Evolutionary conservation across 805 yeast genomes (phyloP).

Genomic region (Huiozyma naganishii): DNA sequence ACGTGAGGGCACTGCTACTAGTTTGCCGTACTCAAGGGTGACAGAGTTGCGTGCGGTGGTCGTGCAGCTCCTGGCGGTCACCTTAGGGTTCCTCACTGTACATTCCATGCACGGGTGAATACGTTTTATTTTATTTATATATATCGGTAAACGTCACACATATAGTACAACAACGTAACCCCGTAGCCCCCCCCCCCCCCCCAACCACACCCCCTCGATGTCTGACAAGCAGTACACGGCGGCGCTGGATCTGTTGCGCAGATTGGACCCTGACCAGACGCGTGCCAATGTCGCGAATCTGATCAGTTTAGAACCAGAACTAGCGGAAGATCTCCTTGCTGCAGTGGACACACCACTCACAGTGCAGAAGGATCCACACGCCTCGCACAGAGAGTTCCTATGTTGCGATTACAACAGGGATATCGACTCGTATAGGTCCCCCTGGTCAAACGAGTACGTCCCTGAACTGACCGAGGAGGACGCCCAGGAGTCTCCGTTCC

Average conservation of each 20-base stretch:
- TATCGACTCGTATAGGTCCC: constrained; percentile 84
- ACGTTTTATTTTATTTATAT: not conserved
- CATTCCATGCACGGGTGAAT: not conserved
- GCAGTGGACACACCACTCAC: constrained; percentile 77
- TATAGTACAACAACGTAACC: not conserved
- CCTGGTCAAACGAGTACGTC: constrained; percentile 70
- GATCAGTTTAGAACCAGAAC: constrained; percentile 41
- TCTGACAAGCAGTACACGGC: constrained; percentile 43
- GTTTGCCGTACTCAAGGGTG: not conserved
- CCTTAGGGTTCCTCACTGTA: not conserved
- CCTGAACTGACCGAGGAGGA: constrained; percentile 34
- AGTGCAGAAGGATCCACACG: constrained; percentile 25
- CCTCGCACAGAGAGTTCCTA: constrained; percentile 47
- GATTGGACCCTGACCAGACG: constrained; percentile 59
- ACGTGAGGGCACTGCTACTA: constrained; percentile 14
- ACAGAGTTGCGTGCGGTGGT: not conserved
- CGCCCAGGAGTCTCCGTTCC: constrained; percentile 62
- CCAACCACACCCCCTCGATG: not conserved
- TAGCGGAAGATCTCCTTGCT: constrained; percentile 80
- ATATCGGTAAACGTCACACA: no score
- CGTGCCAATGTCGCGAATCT: constrained; percentile 36
- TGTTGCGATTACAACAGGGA: constrained; percentile 94
- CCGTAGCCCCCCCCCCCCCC: not conserved
- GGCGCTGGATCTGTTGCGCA: constrained; percentile 64
- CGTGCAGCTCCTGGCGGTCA: not conserved